These are phyloP conservation scores for Haberlea rhodopensis DNA, from an alignment of 257 asterid species.

Conservation along the genomic window DNA sequence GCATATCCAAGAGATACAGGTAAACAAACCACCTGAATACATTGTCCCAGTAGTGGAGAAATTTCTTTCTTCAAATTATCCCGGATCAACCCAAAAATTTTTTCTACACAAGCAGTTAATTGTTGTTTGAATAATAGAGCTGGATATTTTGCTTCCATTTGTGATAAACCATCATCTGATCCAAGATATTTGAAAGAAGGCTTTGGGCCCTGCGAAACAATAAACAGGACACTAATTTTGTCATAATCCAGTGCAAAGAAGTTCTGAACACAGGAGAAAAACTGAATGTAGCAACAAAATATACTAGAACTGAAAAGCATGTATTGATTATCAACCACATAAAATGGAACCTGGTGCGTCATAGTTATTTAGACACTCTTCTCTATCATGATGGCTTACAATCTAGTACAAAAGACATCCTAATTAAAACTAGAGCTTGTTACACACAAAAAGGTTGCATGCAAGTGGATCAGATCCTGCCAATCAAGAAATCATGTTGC, in stretches of 20 bases:
- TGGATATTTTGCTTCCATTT: conserved; percentile 92
- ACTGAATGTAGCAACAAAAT: too few species aligned
- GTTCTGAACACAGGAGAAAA: neutral
- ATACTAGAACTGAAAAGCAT: neutral
- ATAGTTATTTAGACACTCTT: neutral
- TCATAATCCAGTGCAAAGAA: neutral
- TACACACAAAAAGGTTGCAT: too few species aligned
- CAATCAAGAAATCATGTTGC: neutral
- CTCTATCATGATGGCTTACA: neutral
- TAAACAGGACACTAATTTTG: neutral
- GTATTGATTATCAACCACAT: neutral
- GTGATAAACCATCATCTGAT: conserved; percentile 77
- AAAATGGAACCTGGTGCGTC: neutral
- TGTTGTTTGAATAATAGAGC: conserved; percentile 90
- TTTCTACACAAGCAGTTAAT: conserved; percentile 92
- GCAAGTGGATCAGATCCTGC: conserved; percentile 1
- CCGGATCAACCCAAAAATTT: conserved; percentile 91
- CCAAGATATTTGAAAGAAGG: conserved; percentile 66
- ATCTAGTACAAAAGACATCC: neutral
- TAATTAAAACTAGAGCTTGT: neutral
- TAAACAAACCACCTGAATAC: conserved; percentile 72
- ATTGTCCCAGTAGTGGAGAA: conserved; percentile 73
- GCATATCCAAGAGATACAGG: conserved; percentile 14
- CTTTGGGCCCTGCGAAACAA: conserved; percentile 55
- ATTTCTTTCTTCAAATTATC: conserved; percentile 99